Percentiles rank a stretch among this genome's conserved stretches.
Conservation (phyloP, 2,329 filamentous ascomycete genomes). For the Monosporascus sp. region DNA sequence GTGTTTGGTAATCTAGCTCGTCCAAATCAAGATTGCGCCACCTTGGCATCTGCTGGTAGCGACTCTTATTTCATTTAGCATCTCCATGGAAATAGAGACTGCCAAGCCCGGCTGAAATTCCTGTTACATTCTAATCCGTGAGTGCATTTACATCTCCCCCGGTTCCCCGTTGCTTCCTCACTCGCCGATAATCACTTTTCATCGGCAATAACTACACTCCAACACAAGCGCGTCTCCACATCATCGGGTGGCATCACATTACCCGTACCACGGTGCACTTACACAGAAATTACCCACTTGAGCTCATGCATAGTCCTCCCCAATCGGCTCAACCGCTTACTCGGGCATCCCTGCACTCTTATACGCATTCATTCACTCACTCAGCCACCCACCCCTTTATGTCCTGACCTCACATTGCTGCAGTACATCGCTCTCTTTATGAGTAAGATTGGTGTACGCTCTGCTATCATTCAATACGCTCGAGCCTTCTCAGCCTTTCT, state of each 20-base stretch:
- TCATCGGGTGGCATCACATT: background rate
- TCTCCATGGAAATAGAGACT: background rate
- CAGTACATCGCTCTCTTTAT: too few relatives aligned
- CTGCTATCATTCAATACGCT: too few relatives aligned
- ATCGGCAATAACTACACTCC: background rate
- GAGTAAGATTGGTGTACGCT: too few relatives aligned
- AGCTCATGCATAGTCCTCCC: background rate
- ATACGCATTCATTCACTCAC: too few relatives aligned
- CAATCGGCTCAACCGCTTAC: too few relatives aligned
- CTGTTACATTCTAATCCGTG: background rate
- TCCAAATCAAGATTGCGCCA: too few relatives aligned
- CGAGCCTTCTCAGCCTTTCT: too few relatives aligned
- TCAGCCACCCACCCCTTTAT: too few relatives aligned
- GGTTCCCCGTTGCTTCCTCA: background rate
- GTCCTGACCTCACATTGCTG: too few relatives aligned
- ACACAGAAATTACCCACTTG: background rate
- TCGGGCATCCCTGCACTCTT: too few relatives aligned
- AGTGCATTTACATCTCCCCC: background rate
- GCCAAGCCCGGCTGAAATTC: background rate
- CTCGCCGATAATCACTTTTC: background rate
- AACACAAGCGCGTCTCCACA: background rate
- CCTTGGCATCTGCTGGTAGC: background rate
- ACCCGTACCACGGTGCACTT: background rate
- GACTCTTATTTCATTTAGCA: background rate
- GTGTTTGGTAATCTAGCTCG: too few relatives aligned